Base-by-base conservation (phyloP, 306 rosid species). In the Glycine latifolia region DNA sequence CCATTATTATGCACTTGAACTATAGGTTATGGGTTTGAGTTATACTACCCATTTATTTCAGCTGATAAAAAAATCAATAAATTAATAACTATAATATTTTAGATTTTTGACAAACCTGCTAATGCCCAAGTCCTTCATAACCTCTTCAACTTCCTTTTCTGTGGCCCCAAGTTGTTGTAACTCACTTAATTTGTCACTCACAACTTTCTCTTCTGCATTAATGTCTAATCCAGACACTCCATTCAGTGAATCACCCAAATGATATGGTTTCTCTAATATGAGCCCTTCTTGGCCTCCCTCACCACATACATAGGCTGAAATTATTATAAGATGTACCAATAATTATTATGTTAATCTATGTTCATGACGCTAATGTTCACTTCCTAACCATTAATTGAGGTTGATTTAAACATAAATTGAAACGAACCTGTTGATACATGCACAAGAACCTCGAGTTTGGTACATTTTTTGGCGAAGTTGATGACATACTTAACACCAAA, bases 351-450 rank as follows among this genome's bases (percentile, higher is more conserved):
- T 9, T 46, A 13, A 20, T 72, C 6, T 11, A 3, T 65, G 15
- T 13, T 0, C 14, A 16, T 31, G 10, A n/a, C 33, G n/a, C 67
- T 73, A 49, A 53, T 67, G 31, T 62, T 14, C 20, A 67, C 39
- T 46, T 75, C 39, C 75, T 61, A 43, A 69, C 20, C 17, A 5
- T 1, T 47, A 8, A 16, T 31, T 4, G 31, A 26, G 31, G 31
- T 26, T 26, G 31, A 5, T 62, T 16, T 35, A 16, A 4, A 48
- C 10, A 76, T 60, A 4, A 26, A 69, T 46, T 37, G 37, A 82
- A 52, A 58, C 87, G 4, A 55, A 93, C 99, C 99, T 50, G 99
- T 95, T 73, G 99, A 95, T 52, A 93, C 92, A 75, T 95, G 98
- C 70, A 95, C 85, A 53, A 95, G 82, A 73, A 92, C 89, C 90